Evolutionary conservation across 345 rosid species (phyloP).

Genomic region (Raphanus sativus): DNA sequence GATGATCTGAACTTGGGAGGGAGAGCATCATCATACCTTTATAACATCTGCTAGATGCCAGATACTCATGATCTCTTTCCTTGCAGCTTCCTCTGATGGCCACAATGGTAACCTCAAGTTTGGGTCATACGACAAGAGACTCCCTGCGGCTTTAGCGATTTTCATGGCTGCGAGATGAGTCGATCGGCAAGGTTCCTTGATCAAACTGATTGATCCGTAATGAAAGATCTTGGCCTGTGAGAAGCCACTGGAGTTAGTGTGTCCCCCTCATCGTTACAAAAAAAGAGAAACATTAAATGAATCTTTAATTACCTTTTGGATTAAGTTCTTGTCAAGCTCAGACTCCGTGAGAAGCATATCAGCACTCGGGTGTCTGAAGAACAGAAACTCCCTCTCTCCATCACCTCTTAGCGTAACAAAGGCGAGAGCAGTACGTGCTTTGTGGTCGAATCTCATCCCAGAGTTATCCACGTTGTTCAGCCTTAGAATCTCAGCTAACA

Average conservation of each 20-base stretch:
- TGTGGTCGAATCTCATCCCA: conserved; percentile 73
- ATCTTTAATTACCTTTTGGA: conserved; percentile 56
- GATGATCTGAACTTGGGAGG: background rate
- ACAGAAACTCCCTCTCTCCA: conserved; percentile 97
- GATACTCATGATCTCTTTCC: conserved; percentile 75
- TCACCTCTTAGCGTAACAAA: conserved; percentile 89
- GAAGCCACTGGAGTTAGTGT: background rate
- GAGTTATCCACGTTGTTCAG: conserved; percentile 80
- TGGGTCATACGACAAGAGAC: conserved; percentile 92
- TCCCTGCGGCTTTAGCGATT: conserved; percentile 69
- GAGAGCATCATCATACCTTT: conserved; percentile 50
- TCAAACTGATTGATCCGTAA: conserved; percentile 95
- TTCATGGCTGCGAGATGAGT: conserved; percentile 93
- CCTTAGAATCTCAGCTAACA: conserved; percentile 78
- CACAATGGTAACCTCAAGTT: conserved; percentile 89
- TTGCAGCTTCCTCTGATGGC: conserved; percentile 90
- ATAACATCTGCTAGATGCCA: conserved; percentile 93
- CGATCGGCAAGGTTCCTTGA: conserved; percentile 89
- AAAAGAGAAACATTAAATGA: too few species aligned
- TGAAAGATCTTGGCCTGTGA: conserved; percentile 89
- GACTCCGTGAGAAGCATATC: conserved; percentile 93
- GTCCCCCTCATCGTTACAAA: background rate
- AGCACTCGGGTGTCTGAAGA: conserved; percentile 97
- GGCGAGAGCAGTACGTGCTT: conserved; percentile 90
- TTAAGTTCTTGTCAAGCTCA: conserved; percentile 68